phyloP scores from a whole-genome alignment of 2,329 filamentous ascomycete species.

The Aaosphaeria pasadenensis region DNA sequence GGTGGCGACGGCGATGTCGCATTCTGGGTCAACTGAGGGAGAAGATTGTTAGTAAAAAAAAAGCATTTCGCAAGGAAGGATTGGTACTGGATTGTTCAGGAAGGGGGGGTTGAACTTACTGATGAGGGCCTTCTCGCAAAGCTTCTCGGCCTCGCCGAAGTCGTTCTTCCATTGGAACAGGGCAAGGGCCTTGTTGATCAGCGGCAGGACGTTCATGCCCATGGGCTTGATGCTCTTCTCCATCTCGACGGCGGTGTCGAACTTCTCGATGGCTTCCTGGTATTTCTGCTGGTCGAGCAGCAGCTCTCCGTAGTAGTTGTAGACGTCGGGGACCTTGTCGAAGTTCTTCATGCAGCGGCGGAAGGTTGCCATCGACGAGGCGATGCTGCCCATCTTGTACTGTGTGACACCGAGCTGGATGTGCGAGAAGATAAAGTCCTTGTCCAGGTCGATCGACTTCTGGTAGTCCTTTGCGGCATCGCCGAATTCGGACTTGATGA shows the following conservation, averaged over 20 bases:
- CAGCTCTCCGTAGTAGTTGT: conserved; percentile 99
- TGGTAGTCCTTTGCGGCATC: conserved; percentile 98
- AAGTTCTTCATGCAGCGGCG: conserved; percentile 98
- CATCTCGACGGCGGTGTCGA: conserved; percentile 97
- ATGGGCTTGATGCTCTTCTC: conserved; percentile 92
- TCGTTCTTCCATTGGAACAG: conserved; percentile 99
- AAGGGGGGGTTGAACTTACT: conserved; percentile 35
- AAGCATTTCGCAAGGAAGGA: neutral
- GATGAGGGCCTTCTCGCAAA: conserved; percentile 96
- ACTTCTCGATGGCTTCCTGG: conserved; percentile 93
- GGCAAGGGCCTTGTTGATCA: conserved; percentile 97
- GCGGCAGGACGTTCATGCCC: conserved; percentile 93
- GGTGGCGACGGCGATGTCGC: conserved; percentile 96
- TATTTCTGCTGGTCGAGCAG: conserved; percentile 96
- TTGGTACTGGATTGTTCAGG: neutral
- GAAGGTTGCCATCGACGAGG: conserved; percentile 98
- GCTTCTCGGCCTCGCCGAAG: conserved; percentile 88
- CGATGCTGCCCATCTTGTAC: conserved; percentile 99
- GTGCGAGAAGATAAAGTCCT: conserved; percentile 97
- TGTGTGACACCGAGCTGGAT: conserved; percentile 98
- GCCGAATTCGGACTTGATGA: conserved; percentile 91
- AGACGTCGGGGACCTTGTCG: conserved; percentile 91
- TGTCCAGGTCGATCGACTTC: conserved; percentile 96
- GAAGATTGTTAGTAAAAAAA: conserved; percentile 7
- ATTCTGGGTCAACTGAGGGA: conserved; percentile 84